Percentiles rank a stretch among this genome's conserved stretches.
Evolutionary conservation across 2,329 filamentous ascomycete species (phyloP).

Genomic region (Lasiodiplodia citricola): DNA sequence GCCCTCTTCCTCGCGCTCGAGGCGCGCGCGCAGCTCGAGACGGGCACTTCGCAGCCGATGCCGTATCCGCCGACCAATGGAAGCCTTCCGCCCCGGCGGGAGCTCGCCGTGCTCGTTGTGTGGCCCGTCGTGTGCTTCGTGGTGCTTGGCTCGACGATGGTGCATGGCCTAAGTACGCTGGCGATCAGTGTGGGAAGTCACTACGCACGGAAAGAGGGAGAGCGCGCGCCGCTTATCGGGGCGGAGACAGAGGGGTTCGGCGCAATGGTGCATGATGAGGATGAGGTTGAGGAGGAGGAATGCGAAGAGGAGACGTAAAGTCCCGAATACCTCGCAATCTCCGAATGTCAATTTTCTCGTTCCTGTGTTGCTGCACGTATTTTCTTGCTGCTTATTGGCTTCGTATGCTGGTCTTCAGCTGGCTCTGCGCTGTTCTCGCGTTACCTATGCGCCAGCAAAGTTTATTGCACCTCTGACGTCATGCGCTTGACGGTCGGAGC

Average conservation of each 20-base stretch:
- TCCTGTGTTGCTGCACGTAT: neutral
- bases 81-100: slow-evolving; percentile 39
- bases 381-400: neutral
- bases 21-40: slow-evolving; percentile 59
- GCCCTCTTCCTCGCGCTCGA: slow-evolving; percentile 63
- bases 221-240: slow-evolving; percentile 57
- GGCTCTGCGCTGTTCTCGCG: neutral
- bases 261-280: slow-evolving; percentile 51
- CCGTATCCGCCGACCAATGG: slow-evolving; percentile 47
- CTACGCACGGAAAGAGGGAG: slow-evolving; percentile 51
- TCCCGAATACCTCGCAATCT: no score
- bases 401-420: neutral
- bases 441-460: neutral
- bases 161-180: slow-evolving; percentile 60
- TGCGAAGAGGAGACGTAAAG: slow-evolving; percentile 25
- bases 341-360: neutral
- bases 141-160: slow-evolving; percentile 58
- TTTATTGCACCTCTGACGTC: no score
- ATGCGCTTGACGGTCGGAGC: neutral
- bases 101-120: slow-evolving; percentile 51
- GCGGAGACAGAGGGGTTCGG: slow-evolving; percentile 56
- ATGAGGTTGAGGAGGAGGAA: slow-evolving; percentile 29
- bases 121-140: slow-evolving; percentile 63
- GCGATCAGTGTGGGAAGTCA: slow-evolving; percentile 57
- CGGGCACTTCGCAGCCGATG: slow-evolving; percentile 51